Percentiles rank a stretch among this genome's conserved stretches.
These are phyloP conservation scores for Ophiostoma sp. DNA, from an alignment of 2,329 filamentous ascomycete genomes.

Conservation along the genomic window DNA sequence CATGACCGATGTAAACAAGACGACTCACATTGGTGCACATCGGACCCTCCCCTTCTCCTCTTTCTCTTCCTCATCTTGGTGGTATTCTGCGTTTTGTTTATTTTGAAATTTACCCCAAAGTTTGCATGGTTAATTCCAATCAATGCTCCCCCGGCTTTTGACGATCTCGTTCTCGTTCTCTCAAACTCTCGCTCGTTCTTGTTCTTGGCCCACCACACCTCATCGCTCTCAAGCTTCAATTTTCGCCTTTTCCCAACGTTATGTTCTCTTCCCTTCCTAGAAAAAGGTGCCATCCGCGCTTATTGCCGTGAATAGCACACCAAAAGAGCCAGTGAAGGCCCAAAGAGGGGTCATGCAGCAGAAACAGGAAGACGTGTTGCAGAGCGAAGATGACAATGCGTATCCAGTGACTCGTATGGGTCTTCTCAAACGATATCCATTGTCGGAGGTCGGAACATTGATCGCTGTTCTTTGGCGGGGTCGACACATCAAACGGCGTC, in stretches of 20 bases:
- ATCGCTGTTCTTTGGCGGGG: not conserved
- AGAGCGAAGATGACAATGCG: not conserved
- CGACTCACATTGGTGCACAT: not conserved
- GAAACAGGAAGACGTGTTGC: not conserved
- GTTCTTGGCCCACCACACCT: not conserved
- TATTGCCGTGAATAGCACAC: not conserved
- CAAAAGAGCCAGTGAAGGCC: not conserved
- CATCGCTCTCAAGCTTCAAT: too few species aligned
- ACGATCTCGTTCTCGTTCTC: not conserved
- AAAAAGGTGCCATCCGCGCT: constrained; percentile 16
- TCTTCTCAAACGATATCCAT: not conserved
- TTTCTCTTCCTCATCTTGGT: not conserved
- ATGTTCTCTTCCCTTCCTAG: not conserved
- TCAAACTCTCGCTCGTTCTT: constrained; percentile 6
- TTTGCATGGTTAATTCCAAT: not conserved
- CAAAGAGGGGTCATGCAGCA: not conserved
- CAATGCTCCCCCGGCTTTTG: not conserved
- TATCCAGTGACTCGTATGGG: not conserved
- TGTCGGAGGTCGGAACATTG: not conserved
- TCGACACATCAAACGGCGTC: not conserved
- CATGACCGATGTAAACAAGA: constrained; percentile 7
- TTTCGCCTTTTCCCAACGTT: not conserved
- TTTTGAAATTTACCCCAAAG: not conserved
- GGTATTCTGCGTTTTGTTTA: not conserved
- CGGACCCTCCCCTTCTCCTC: not conserved